Conservation (phyloP, 169 alveolate genomes). For the Babesia caballi region DNA sequence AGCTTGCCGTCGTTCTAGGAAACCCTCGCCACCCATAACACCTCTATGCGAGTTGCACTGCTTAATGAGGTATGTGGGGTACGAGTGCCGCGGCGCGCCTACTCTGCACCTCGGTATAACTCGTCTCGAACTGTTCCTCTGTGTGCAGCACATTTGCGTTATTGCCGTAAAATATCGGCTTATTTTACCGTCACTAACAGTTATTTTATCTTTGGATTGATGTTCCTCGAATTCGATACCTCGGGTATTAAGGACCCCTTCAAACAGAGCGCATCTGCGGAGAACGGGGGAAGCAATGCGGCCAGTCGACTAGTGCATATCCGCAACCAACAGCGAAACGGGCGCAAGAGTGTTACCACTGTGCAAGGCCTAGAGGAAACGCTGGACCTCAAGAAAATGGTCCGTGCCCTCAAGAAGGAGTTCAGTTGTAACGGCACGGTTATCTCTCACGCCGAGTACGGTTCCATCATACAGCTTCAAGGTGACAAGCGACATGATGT, state of each 20-base stretch:
- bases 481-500: constrained; percentile 87
- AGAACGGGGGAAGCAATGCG: constrained; percentile 58
- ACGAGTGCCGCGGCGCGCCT: constrained; percentile 1
- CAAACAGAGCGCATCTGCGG: constrained; percentile 58
- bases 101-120: neutral
- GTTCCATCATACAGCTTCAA: constrained; percentile 88
- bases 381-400: constrained; percentile 88
- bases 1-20: too few species aligned
- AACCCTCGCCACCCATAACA: too few species aligned
- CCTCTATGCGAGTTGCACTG: too few species aligned
- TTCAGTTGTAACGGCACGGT: constrained; percentile 92
- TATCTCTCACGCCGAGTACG: constrained; percentile 88
- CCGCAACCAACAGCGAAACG: constrained; percentile 91
- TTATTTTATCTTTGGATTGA: constrained; percentile 24
- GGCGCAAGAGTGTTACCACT: constrained; percentile 91
- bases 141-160: neutral
- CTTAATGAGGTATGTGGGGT: constrained; percentile 26
- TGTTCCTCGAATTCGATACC: constrained; percentile 69
- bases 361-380: constrained; percentile 90
- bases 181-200: neutral
- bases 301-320: constrained; percentile 75
- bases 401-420: constrained; percentile 88
- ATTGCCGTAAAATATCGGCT: constrained; percentile 15
- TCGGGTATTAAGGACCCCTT: constrained; percentile 70
- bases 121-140: neutral